Conservation (phyloP, 805 yeast species). For the Debaryomyces castellii region DNA sequence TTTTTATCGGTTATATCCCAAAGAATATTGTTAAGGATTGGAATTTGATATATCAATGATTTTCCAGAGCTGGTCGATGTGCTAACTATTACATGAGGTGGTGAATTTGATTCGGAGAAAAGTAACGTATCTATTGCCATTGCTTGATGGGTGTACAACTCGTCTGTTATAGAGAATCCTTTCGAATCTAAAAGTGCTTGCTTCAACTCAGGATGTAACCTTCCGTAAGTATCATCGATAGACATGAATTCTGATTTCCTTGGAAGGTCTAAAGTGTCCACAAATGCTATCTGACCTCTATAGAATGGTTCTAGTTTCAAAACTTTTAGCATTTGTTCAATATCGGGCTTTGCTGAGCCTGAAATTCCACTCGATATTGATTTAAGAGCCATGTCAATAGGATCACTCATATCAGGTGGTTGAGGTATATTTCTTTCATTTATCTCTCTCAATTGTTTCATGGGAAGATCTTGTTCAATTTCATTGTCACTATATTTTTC, state of each 20-base stretch:
- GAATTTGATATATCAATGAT: slow-evolving; percentile 86
- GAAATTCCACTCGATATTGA: slow-evolving; percentile 10
- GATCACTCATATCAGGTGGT: slow-evolving; percentile 53
- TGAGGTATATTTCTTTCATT: slow-evolving; percentile 47
- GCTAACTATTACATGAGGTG: slow-evolving; percentile 75
- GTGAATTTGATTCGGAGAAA: slow-evolving; percentile 24
- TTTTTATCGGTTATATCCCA: slow-evolving; percentile 34
- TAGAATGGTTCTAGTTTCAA: slow-evolving; percentile 53
- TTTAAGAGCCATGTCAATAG: slow-evolving; percentile 24
- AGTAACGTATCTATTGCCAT: slow-evolving; percentile 65
- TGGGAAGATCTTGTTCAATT: slow-evolving; percentile 35
- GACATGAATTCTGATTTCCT: slow-evolving; percentile 46
- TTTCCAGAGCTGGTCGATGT: slow-evolving; percentile 97
- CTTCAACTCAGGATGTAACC: slow-evolving; percentile 48
- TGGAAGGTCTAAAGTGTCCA: slow-evolving; percentile 45
- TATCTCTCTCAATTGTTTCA: slow-evolving; percentile 32
- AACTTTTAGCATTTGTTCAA: slow-evolving; percentile 48
- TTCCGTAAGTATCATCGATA: slow-evolving; percentile 26
- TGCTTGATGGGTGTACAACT: slow-evolving; percentile 79
- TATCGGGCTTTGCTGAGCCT: slow-evolving; percentile 27
- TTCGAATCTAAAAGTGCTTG: slow-evolving; percentile 49
- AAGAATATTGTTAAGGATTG: slow-evolving; percentile 56
- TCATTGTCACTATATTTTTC: slow-evolving; percentile 21
- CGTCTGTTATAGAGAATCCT: slow-evolving; percentile 41
- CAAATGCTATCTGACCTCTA: slow-evolving; percentile 59